Percentiles rank a stretch among this genome's conserved stretches.
These are phyloP conservation scores for Nasturtium officinale DNA, from an alignment of 345 rosid genomes.

Conservation along the genomic window DNA sequence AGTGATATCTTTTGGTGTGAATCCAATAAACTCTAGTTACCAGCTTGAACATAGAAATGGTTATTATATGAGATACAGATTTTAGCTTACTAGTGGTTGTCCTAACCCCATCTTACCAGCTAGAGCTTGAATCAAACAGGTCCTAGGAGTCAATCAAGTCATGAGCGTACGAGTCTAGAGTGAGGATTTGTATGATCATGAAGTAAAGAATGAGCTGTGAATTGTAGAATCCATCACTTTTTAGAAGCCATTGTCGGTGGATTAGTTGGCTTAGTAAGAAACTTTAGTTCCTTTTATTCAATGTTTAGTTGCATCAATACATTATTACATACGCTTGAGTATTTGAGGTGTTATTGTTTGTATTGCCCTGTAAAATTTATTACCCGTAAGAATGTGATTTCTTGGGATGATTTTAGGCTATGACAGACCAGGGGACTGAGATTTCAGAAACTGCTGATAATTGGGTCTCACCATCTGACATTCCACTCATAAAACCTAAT, in stretches of 20 bases:
- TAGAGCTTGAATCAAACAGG: too few relatives aligned
- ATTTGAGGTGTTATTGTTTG: not conserved
- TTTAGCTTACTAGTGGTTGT: slow-evolving; percentile 10
- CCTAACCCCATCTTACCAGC: not conserved
- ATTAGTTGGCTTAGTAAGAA: not conserved
- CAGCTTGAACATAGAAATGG: not conserved
- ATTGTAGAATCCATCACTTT: not conserved
- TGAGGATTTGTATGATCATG: not conserved
- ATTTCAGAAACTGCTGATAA: slow-evolving; percentile 50
- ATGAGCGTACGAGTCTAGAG: too few relatives aligned
- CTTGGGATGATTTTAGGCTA: slow-evolving; percentile 51
- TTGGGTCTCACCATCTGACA: slow-evolving; percentile 49
- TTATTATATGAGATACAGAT: slow-evolving; percentile 1
- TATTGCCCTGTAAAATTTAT: slow-evolving; percentile 4
- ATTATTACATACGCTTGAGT: slow-evolving; percentile 1
- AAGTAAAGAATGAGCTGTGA: not conserved
- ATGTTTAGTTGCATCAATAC: slow-evolving; percentile 10
- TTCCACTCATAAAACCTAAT: slow-evolving; percentile 53
- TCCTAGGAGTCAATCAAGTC: too few relatives aligned
- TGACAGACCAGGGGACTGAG: slow-evolving; percentile 49
- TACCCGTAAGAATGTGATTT: slow-evolving; percentile 22
- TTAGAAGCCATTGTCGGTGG: not conserved
- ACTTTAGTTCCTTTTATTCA: not conserved
- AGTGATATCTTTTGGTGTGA: not conserved
- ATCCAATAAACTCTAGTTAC: not conserved